Evolutionary conservation across 192 early-diverging fungal species (phyloP), one percentile per base, ranked within the genome.

Genomic region (Coemansia sp.): DNA sequence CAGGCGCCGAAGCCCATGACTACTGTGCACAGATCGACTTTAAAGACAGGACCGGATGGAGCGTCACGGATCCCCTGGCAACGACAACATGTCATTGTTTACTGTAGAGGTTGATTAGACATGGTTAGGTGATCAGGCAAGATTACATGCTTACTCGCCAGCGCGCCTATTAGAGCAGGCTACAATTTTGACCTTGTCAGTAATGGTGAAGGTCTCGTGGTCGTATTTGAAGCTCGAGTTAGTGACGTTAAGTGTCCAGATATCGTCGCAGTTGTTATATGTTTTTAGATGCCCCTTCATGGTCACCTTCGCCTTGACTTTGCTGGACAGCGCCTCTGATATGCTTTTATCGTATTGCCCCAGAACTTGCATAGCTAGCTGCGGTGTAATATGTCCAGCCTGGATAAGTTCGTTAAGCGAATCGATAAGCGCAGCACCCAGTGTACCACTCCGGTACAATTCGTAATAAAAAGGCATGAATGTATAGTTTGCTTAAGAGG

Each of bases 321-420:
- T 87, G 36, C 69, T 82, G 38, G 92, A 87, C 47, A 99, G 85
- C 18, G 95, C 92, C 52, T 98, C 96, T 5, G 92, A 89, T 64
- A 99, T 94, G 66, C 90, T 95, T 65, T 78, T 86, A 68, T 86
- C 79, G 57, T 72, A 83, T 85, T 97, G 95, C 38, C 76, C 76
- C 18, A 99, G 84, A 18, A 98, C 92, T 49, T 92, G 90, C 88
- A 97, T 97, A 6, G 98, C 94, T 57, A 95, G 76, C 76, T 97
- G 93, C 40, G 96, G 95, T 66, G 94, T 94, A 58, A 99, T 92
- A 62, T 93, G 91, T 2, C 90, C 91, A 22, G 90, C 89, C 67
- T 89, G 87, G 75, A 98, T 94, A 72, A 98, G 88, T 62, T 98
- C 98, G 80, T 99, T 97, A n/a, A 99, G 86, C 3, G 98, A 92